phyloP scores from a whole-genome alignment of 495 filamentous ascomycete genomes.

The Copromyces sp. region DNA sequence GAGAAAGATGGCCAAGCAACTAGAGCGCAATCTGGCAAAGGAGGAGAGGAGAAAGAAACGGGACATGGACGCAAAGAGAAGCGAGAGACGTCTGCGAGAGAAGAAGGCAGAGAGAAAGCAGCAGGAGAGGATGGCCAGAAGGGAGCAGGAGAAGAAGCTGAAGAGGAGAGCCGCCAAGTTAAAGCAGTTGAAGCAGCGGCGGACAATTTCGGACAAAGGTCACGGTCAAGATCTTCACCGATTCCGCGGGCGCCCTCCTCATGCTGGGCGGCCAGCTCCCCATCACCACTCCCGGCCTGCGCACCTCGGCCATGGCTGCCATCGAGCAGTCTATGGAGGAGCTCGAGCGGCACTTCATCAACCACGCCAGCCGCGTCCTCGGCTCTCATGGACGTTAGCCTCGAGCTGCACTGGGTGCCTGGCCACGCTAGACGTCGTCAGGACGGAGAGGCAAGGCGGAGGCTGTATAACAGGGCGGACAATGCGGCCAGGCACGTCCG shows the following conservation, averaged over 20 bases:
- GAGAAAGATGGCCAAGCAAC: background rate
- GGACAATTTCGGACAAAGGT: background rate
- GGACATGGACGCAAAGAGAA: background rate
- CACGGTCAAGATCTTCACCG: background rate
- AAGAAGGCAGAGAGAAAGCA: background rate
- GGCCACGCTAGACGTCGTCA: background rate
- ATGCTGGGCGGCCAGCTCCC: background rate
- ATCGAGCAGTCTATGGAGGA: background rate
- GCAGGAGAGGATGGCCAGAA: background rate
- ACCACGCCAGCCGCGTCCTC: background rate
- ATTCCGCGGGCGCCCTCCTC: background rate
- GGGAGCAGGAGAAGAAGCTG: background rate
- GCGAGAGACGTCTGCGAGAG: background rate
- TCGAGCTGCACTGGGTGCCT: background rate
- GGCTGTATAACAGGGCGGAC: background rate
- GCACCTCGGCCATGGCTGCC: background rate
- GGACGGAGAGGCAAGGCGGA: background rate
- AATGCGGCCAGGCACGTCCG: background rate
- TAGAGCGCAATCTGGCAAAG: background rate
- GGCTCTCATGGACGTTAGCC: background rate
- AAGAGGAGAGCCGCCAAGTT: background rate
- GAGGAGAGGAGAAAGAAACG: background rate
- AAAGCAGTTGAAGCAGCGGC: background rate
- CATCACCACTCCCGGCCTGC: background rate
- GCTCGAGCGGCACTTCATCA: background rate